Evolutionary conservation across 2,329 filamentous ascomycete species (phyloP).

Genomic region (Polychaeton citri): DNA sequence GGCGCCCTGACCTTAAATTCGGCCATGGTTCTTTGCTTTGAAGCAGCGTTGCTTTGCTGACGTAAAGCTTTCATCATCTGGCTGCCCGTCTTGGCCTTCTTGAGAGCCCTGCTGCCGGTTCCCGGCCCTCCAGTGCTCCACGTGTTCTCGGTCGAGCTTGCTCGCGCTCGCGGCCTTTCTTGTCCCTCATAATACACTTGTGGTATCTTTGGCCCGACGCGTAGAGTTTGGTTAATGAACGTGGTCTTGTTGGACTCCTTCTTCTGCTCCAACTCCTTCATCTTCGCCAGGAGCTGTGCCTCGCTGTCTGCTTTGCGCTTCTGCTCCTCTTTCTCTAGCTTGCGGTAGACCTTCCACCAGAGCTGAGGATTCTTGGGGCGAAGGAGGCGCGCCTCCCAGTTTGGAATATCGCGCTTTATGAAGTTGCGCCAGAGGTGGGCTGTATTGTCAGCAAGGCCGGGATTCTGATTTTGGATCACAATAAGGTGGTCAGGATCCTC

Average conservation of each 20-base stretch:
- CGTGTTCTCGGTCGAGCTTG: not conserved
- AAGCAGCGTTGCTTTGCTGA: conserved; percentile 4
- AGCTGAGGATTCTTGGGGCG: conserved; percentile 52
- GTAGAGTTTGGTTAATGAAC: conserved; percentile 9
- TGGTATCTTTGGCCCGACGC: not conserved
- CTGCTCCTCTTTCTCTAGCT: conserved; percentile 28
- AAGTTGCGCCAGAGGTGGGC: conserved; percentile 65
- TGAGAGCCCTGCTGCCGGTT: conserved; percentile 3
- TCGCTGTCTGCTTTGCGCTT: conserved; percentile 19
- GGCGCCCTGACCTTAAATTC: not conserved
- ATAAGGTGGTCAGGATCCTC: conserved; percentile 60
- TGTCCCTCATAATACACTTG: not conserved
- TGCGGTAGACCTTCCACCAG: conserved; percentile 66
- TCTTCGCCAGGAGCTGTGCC: conserved; percentile 32
- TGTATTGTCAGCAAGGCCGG: conserved; percentile 58
- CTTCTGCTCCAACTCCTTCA: conserved; percentile 46
- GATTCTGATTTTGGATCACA: conserved; percentile 59
- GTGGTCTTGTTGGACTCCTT: conserved; percentile 40
- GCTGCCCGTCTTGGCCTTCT: conserved; percentile 8
- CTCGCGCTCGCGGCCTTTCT: not conserved
- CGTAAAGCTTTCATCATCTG: conserved; percentile 5
- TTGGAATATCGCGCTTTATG: conserved; percentile 64
- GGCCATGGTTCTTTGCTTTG: not conserved
- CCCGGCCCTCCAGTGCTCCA: not conserved
- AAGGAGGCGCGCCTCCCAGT: conserved; percentile 32